A percentile compares a stretch with the other conserved stretches of the same genome.
phyloP scores from a whole-genome alignment of 768 basidiomycete genomes.

The Leccinum longicurvipes region DNA sequence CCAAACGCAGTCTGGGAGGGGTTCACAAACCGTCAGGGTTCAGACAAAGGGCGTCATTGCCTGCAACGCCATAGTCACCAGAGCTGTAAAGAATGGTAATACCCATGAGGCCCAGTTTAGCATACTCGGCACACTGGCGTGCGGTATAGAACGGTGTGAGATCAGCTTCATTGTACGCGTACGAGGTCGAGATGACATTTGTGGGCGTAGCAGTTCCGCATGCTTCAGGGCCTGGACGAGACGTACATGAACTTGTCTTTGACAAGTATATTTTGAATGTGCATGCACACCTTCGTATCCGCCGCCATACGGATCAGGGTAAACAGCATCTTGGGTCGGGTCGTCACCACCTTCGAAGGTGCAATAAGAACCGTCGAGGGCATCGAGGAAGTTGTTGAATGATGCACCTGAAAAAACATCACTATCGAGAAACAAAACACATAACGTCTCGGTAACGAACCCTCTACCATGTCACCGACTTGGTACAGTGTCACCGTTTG shows the following conservation, averaged over 20 bases:
- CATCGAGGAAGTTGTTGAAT: slow-evolving; percentile 36
- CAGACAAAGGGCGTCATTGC: slow-evolving; percentile 31
- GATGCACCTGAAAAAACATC: slow-evolving; percentile 11
- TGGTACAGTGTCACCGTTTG: slow-evolving; percentile 32
- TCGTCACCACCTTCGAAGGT: slow-evolving; percentile 36
- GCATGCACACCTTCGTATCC: slow-evolving; percentile 22
- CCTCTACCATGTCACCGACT: slow-evolving; percentile 27
- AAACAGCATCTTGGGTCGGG: slow-evolving; percentile 22
- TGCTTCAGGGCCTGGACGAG: slow-evolving; percentile 26
- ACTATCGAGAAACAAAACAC: neutral
- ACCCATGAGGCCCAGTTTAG: slow-evolving; percentile 42
- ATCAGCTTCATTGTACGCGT: slow-evolving; percentile 36
- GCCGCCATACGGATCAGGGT: slow-evolving; percentile 21
- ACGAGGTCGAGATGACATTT: slow-evolving; percentile 42
- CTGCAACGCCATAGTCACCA: slow-evolving; percentile 46
- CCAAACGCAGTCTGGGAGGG: neutral
- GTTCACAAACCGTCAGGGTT: slow-evolving; percentile 22
- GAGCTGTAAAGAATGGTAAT: slow-evolving; percentile 42
- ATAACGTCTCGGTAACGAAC: slow-evolving; percentile 2
- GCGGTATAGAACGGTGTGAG: slow-evolving; percentile 34
- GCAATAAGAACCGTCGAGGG: slow-evolving; percentile 34
- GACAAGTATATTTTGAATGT: neutral
- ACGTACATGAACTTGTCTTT: neutral
- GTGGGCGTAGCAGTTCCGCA: slow-evolving; percentile 37
- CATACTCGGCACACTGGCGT: slow-evolving; percentile 46